Base-by-base conservation (phyloP, 1,139 yeast species). In the Zhuliangozyma blackwelliae region DNA sequence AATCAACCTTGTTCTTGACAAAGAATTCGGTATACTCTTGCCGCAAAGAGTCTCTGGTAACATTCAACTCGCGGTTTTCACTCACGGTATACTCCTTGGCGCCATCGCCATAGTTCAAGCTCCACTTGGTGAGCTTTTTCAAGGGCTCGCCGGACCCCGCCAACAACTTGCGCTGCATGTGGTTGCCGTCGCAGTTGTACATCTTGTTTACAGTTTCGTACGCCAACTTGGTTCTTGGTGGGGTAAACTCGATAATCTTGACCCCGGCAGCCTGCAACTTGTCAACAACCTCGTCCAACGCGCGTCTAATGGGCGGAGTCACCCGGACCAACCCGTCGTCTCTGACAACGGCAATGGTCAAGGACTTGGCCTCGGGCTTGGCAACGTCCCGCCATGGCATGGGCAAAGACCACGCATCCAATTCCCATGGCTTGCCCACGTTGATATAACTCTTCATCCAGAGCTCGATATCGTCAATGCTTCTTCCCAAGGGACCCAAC, bases 111-210 rank as follows among this genome's bases (percentile, higher is more conserved):
- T 65, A 70, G 33, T 75, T 67, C 47, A 81, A 60, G 32, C 68
- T 66, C 77, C 82, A 78, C 51, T 75, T 74, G 34, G 86, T 77
- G 48, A 81, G 71, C 39, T 75, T 77, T 10, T 59, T 52, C 43
- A 80, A 57, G 25, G 88, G 87, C 54, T 82, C 90, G 30, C 89
- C 89, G 6, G 85, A 76, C 5, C 57, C 72, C n/a, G 65, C 58
- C 34, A 82, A 58, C 49, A 75, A 61, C 36, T 63, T 61, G 40
- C 68, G 65, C 52, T 79, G 83, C 44, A 65, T 69, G 40, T 58
- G 48, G 57, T 81, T 80, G 34, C 86, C 86, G 56, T 82, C 89
- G 52, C 79, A 71, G 9, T 66, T 55, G 54, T 72, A 79, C 72
- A 71, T 59, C 44, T 59, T 58, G 47, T 71, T 57, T 26, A 75